Evolutionary conservation across 1,139 yeast genomes (phyloP), one percentile per base, ranked within the genome.

Genomic region (Arxiozyma bovina): DNA sequence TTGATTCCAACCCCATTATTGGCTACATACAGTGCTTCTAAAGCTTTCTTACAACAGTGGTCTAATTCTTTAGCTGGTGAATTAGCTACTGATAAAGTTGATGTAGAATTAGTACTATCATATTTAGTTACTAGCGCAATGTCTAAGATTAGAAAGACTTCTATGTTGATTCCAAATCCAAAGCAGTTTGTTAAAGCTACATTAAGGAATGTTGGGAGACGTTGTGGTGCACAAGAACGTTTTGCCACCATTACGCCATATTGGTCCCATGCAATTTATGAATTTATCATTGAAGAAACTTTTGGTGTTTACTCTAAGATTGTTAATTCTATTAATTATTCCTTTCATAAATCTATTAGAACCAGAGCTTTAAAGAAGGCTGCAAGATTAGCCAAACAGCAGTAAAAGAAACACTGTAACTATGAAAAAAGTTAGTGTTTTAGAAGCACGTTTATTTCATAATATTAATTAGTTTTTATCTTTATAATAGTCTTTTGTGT

Each of bases 1-100:
- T 77, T 90, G 61, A 77, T 88, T 53, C 99, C 99, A 54, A 86
- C 96, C 20, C 97, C 99, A 23, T 78, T 83, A 63, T 79, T 94
- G 65, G 96, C 98, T 23, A 86, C 93, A 8, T 93, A 93, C 74
- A 87, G 98, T 20, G 99, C 99, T 18, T 90, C 98, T 52, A 93
- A 93, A 75, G 91, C 96, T 7, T 93, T 93, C 72, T 77, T 93
- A 65, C 98, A 93, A 73, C 80, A 83, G 55, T 93, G 99, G 99
- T 87, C 93, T 53, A 75, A 79, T 55, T 91, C 97, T 0, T 77
- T 93, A 61, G 85, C 96, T n/a, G 88, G 91, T 23, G 99, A 93
- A 71, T 77, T 93, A 64, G 74, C 77, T 50, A 71, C 80, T 0
- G 73, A 80, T 53, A 80, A 83, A 22, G 78, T 93, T 59, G 99